These are phyloP conservation scores for Calonectria leucothoes DNA, from an alignment of 2,329 filamentous ascomycete species.

Conservation along the genomic window DNA sequence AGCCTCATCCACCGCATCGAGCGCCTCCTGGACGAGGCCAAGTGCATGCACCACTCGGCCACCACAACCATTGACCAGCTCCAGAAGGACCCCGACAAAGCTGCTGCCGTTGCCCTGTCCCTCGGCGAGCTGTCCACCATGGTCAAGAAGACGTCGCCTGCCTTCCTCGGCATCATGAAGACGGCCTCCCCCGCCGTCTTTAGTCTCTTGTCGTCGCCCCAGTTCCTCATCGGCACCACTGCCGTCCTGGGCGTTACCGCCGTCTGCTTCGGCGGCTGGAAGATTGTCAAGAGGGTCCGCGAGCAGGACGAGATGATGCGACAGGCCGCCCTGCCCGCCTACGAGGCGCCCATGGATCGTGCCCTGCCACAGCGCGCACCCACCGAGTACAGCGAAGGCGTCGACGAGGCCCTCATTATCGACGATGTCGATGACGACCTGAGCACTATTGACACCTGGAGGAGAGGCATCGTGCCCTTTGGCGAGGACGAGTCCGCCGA, in stretches of 20 bases:
- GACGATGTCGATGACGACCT: slow-evolving; percentile 69
- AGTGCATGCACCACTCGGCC: slow-evolving; percentile 89
- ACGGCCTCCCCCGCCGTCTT: slow-evolving; percentile 87
- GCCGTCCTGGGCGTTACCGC: slow-evolving; percentile 93
- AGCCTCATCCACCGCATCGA: slow-evolving; percentile 81
- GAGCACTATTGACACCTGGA: slow-evolving; percentile 69
- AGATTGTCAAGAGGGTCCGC: slow-evolving; percentile 90
- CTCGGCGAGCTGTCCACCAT: slow-evolving; percentile 91
- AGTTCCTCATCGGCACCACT: slow-evolving; percentile 93
- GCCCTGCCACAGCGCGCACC: slow-evolving; percentile 41
- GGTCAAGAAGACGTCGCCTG: slow-evolving; percentile 85
- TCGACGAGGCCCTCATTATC: slow-evolving; percentile 68
- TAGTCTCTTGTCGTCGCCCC: slow-evolving; percentile 85
- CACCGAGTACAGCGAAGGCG: slow-evolving; percentile 47
- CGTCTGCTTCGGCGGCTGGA: slow-evolving; percentile 95
- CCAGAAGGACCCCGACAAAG: slow-evolving; percentile 81
- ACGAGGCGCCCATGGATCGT: slow-evolving; percentile 39
- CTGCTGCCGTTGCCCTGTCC: slow-evolving; percentile 92
- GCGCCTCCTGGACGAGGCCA: slow-evolving; percentile 82
- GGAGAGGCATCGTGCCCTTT: slow-evolving; percentile 64
- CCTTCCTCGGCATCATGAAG: slow-evolving; percentile 81
- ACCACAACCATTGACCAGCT: slow-evolving; percentile 82
- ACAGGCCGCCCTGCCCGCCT: slow-evolving; percentile 42
- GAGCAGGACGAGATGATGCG: slow-evolving; percentile 51
- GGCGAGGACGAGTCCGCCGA: slow-evolving; percentile 62